Evolutionary conservation across 441 rosid species (phyloP).

Genomic region (Macaranga tanarius): DNA sequence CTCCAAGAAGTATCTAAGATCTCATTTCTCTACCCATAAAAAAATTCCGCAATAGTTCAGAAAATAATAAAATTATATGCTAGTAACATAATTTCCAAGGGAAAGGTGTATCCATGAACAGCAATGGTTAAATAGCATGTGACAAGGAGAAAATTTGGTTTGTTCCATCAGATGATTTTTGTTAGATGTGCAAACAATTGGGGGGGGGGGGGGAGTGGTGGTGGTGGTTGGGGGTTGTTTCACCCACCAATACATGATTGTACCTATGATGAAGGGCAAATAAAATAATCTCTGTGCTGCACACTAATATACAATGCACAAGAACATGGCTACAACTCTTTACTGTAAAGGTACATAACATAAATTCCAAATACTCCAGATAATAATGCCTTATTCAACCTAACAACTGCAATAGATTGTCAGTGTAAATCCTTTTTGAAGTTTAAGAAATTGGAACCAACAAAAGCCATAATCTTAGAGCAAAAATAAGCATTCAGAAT

Average conservation of each 20-base stretch:
- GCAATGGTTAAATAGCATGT: neutral
- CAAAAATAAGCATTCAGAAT: too few relatives aligned
- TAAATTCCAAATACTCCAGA: too few relatives aligned
- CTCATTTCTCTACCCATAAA: neutral
- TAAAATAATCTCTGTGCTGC: neutral
- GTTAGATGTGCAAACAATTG: too few relatives aligned
- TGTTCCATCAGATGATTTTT: neutral
- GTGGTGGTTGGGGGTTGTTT: too few relatives aligned
- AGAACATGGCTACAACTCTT: too few relatives aligned
- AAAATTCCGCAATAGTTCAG: too few relatives aligned
- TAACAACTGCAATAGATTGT: neutral
- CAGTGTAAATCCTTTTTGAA: neutral
- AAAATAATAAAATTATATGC: too few relatives aligned
- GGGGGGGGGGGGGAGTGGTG: too few relatives aligned
- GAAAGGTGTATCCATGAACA: neutral
- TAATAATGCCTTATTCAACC: neutral
- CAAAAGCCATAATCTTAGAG: neutral
- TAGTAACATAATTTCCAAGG: neutral
- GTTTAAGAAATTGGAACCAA: neutral
- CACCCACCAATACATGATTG: too few relatives aligned
- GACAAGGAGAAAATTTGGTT: neutral
- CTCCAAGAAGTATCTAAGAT: neutral
- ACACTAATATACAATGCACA: neutral
- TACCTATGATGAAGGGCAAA: neutral
- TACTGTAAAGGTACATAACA: too few relatives aligned